phyloP scores from a whole-genome alignment of 352 stramenopile genomes.

The Pythium phragmitis region DNA sequence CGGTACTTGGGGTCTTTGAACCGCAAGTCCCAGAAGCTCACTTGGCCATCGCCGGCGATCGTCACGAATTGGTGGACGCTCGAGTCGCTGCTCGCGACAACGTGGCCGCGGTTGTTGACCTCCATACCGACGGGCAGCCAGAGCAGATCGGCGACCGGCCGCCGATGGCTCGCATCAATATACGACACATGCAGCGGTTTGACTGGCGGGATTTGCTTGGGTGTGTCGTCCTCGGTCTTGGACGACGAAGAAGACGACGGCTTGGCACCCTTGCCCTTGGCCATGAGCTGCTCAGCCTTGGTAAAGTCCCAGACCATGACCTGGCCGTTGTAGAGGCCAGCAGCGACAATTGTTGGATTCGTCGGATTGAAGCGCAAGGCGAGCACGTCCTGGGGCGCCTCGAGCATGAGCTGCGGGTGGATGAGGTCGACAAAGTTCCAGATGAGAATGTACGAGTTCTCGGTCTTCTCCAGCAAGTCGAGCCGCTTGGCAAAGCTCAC shows the following conservation, averaged over 20 bases:
- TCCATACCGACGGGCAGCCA: conserved; percentile 87
- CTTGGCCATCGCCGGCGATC: conserved; percentile 88
- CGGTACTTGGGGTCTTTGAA: conserved; percentile 89
- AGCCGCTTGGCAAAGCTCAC: conserved; percentile 84
- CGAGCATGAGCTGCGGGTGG: conserved; percentile 91
- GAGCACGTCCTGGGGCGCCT: conserved; percentile 89
- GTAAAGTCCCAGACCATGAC: conserved; percentile 92
- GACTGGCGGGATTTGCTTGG: conserved; percentile 64
- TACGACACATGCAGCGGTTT: conserved; percentile 81
- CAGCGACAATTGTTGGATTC: conserved; percentile 80
- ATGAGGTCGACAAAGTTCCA: conserved; percentile 96
- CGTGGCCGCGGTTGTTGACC: conserved; percentile 87
- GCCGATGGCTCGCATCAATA: conserved; percentile 86
- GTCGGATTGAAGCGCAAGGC: conserved; percentile 89
- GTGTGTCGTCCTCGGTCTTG: conserved; percentile 37
- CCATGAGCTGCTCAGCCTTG: conserved; percentile 67
- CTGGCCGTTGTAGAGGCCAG: conserved; percentile 85
- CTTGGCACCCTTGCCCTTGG: conserved; percentile 52
- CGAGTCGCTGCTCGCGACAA: conserved; percentile 44
- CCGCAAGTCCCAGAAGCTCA: conserved; percentile 91
- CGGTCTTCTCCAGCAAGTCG: conserved; percentile 66
- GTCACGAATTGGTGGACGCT: conserved; percentile 90
- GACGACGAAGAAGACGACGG: conserved; percentile 10
- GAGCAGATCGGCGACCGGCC: conserved; percentile 83
- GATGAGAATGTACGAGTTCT: conserved; percentile 90